phyloP scores from a whole-genome alignment of 1,284 basidiomycete genomes.

The Wolfiporia cocos region DNA sequence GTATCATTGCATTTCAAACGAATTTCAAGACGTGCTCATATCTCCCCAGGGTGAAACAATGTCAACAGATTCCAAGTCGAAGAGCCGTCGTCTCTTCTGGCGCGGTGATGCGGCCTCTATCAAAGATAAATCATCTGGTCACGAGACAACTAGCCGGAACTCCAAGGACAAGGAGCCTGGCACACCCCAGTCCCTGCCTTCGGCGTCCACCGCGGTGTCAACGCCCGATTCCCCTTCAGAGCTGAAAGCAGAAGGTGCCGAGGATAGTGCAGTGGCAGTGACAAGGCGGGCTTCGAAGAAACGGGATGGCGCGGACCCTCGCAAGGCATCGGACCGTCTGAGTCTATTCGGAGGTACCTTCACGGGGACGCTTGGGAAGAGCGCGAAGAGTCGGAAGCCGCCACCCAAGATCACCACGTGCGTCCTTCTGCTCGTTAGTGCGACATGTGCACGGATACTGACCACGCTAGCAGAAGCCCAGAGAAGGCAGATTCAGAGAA shows the following conservation, averaged over 20 bases:
- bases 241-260: not conserved
- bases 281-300: slow-evolving; percentile 38
- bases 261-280: slow-evolving; percentile 16
- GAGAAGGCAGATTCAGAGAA: slow-evolving; percentile 25
- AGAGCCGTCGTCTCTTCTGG: slow-evolving; percentile 53
- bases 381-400: slow-evolving; percentile 70
- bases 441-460: slow-evolving; percentile 20
- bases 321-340: slow-evolving; percentile 50
- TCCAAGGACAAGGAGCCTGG: slow-evolving; percentile 24
- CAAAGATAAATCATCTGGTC: slow-evolving; percentile 24
- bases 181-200: slow-evolving; percentile 16
- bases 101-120: slow-evolving; percentile 29
- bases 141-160: slow-evolving; percentile 26
- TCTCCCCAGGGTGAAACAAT: slow-evolving; percentile 5
- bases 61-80: slow-evolving; percentile 21
- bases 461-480: slow-evolving; percentile 9
- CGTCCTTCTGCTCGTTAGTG: slow-evolving; percentile 29
- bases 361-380: slow-evolving; percentile 50
- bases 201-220: slow-evolving; percentile 11
- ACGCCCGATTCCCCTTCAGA: slow-evolving; percentile 3
- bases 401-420: slow-evolving; percentile 64
- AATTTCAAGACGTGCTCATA: not conserved
- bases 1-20: slow-evolving; percentile 15
- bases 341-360: slow-evolving; percentile 74
- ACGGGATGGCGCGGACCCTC: slow-evolving; percentile 47